Evolutionary conservation across 805 yeast genomes (phyloP).

Genomic region (Helenozyma rhizophorensis): DNA sequence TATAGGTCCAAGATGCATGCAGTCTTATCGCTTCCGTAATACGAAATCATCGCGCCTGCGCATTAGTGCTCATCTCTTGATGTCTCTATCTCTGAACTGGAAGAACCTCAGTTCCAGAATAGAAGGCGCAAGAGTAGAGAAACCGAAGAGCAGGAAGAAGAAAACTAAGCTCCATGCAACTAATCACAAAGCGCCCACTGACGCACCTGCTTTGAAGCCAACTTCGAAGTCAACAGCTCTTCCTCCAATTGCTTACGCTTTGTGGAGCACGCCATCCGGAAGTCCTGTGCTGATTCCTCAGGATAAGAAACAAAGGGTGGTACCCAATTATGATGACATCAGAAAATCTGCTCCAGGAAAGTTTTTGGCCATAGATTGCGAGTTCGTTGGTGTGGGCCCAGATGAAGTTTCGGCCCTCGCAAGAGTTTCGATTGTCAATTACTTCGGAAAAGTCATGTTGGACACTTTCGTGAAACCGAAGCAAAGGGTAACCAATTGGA

Average conservation of each 20-base stretch:
- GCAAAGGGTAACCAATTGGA: slow-evolving; percentile 80
- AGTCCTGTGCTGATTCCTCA: too few species aligned
- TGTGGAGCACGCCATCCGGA: too few species aligned
- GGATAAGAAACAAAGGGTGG: too few species aligned
- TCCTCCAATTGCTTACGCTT: too few species aligned
- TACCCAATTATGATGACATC: slow-evolving; percentile 6
- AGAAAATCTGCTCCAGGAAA: slow-evolving; percentile 55
- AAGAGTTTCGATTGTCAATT: slow-evolving; percentile 83
- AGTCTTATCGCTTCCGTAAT: too few species aligned
- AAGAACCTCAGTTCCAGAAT: slow-evolving; percentile 13
- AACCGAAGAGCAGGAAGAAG: neutral
- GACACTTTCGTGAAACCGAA: slow-evolving; percentile 75
- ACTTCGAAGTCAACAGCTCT: too few species aligned
- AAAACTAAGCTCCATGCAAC: too few species aligned
- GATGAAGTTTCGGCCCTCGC: slow-evolving; percentile 68
- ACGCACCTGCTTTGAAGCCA: too few species aligned
- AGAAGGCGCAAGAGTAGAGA: neutral
- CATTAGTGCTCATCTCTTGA: too few species aligned
- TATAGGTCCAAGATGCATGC: neutral
- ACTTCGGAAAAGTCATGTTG: slow-evolving; percentile 63
- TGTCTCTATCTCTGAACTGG: slow-evolving; percentile 22
- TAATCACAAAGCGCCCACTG: too few species aligned
- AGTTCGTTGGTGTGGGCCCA: slow-evolving; percentile 86
- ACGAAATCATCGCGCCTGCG: too few species aligned
- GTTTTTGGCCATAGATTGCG: slow-evolving; percentile 85